These are phyloP conservation scores for Ceriops decandra DNA, from an alignment of 345 rosid species.

Conservation along the genomic window DNA sequence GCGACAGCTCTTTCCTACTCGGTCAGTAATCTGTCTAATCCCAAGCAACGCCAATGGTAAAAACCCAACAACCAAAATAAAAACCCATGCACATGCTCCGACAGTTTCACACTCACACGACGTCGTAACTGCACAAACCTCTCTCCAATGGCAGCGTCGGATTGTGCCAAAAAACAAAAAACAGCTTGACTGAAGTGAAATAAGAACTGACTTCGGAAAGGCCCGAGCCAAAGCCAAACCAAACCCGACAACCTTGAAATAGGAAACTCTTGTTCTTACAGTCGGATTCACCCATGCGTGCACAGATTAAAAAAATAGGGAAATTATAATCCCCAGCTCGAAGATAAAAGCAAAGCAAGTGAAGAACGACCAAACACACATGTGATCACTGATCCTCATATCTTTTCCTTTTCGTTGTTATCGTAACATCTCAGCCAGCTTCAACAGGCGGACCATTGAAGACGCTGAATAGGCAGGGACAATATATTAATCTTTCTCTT, in stretches of 20 bases:
- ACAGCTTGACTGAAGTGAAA: too few species aligned
- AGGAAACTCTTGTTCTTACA: slow-evolving; percentile 15
- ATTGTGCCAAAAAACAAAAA: too few species aligned
- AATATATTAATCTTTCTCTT: not conserved
- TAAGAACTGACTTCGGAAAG: too few species aligned
- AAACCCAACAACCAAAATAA: too few species aligned
- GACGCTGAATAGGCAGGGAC: too few species aligned
- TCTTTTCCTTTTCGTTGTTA: not conserved
- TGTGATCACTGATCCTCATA: slow-evolving; percentile 15
- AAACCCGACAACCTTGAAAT: slow-evolving; percentile 25
- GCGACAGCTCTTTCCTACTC: not conserved
- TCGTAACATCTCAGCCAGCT: not conserved
- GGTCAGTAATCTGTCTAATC: slow-evolving; percentile 5
- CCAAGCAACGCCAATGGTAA: not conserved
- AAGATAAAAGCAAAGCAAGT: not conserved
- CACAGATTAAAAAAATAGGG: slow-evolving; percentile 9
- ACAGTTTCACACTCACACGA: too few species aligned
- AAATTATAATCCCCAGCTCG: not conserved
- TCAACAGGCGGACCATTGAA: not conserved
- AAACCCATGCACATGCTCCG: too few species aligned
- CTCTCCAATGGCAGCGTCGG: too few species aligned
- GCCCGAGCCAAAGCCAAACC: slow-evolving; percentile 11
- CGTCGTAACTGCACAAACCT: too few species aligned
- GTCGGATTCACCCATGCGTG: slow-evolving; percentile 42
- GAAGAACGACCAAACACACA: not conserved